Evolutionary conservation across 768 basidiomycete species (phyloP).

Genomic region (Boletus rubropictus): DNA sequence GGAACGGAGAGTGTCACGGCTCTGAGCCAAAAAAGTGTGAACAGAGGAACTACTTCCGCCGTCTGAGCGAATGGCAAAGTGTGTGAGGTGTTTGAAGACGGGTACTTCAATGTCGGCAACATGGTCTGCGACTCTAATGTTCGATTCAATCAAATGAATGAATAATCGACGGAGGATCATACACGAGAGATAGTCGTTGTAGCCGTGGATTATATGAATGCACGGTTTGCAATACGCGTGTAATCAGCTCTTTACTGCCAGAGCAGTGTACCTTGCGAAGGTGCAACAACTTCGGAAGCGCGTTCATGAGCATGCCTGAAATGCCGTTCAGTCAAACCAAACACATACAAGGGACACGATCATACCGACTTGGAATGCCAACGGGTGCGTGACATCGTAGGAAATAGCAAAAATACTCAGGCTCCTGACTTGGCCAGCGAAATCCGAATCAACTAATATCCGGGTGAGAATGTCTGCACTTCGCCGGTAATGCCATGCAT

Average conservation of each 20-base stretch:
- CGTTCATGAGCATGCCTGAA: slow-evolving; percentile 63
- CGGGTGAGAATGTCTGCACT: slow-evolving; percentile 67
- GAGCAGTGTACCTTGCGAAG: slow-evolving; percentile 56
- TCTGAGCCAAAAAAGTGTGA: slow-evolving; percentile 47
- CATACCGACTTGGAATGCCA: slow-evolving; percentile 62
- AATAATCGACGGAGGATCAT: slow-evolving; percentile 10
- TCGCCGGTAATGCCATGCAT: slow-evolving; percentile 48
- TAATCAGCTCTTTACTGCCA: slow-evolving; percentile 49
- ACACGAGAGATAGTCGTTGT: slow-evolving; percentile 54
- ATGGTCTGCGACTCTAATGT: slow-evolving; percentile 33
- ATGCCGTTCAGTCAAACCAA: not conserved
- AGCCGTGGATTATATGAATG: slow-evolving; percentile 48
- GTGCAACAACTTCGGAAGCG: slow-evolving; percentile 56
- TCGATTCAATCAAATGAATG: not conserved
- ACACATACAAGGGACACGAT: not conserved
- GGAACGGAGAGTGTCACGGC: slow-evolving; percentile 47
- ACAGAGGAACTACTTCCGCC: slow-evolving; percentile 37
- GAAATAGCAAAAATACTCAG: slow-evolving; percentile 53
- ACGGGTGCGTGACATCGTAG: slow-evolving; percentile 42
- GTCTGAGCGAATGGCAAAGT: slow-evolving; percentile 51
- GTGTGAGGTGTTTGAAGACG: slow-evolving; percentile 49
- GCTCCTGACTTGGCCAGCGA: slow-evolving; percentile 53
- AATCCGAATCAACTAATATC: slow-evolving; percentile 54
- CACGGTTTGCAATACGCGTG: slow-evolving; percentile 47
- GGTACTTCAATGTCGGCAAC: slow-evolving; percentile 43